Evolutionary conservation across 768 basidiomycete species (phyloP), one percentile per base, ranked within the genome.

Genomic region (Lyophyllum decastes): DNA sequence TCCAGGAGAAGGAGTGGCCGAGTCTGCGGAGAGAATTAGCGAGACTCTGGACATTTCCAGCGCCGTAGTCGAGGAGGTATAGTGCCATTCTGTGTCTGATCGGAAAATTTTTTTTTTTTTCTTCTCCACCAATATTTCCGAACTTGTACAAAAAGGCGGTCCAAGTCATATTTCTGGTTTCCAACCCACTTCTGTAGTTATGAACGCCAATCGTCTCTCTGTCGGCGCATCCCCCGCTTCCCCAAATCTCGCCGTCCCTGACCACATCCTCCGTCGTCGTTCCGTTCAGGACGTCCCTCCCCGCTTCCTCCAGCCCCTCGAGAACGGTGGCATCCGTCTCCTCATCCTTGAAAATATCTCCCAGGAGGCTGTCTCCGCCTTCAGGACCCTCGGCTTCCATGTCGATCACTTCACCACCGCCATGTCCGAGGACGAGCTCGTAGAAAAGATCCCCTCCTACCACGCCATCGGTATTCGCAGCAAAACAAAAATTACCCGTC

Each of bases 401-500:
- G 95, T 99, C 52, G 95, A 98, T 72, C 94, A 95, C 75, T 80
- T 81, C 65, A 79, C 87, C 61, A 89, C 88, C 67, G 89, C 95
- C 56, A 83, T 94, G 78, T 84, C 84, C n/a, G 97, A 98, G 77
- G 89, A 92, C 51, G 95, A 98, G 77, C 91, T 99, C 57, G 74
- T 98, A 17, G 79, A 87, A 49, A 89, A 87, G 66, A 89, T 94
- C 44, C 84, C 87, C 58, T 75, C 80, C 2, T 98, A 97, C 74
- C 93, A 98, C 67, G 96, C 90, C 57, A 86, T 99, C 62, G 97
- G 97, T 53, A 99, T 99, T 71, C 88, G 97, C 49, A 93, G 90
- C 78, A 99, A 99, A 75, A 99, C 97, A 52, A 97, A 92, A 76
- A 92, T 99, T 65, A 98, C 97, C 5, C 84, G 88, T 49, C 85